Conservation (phyloP, 2,329 filamentous ascomycete species). For the Ceratocystis ficicola region DNA sequence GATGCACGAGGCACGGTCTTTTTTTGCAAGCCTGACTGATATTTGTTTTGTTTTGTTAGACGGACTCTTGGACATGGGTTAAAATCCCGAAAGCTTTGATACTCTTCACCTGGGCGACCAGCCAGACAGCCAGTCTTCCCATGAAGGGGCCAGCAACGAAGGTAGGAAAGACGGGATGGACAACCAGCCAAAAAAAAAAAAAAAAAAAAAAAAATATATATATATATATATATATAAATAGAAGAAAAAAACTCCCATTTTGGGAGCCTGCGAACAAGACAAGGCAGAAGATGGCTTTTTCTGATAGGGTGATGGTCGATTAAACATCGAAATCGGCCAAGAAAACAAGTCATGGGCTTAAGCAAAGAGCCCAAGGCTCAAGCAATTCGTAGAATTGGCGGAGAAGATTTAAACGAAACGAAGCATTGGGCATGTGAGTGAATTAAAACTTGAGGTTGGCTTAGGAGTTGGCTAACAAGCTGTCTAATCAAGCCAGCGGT, state of each 20-base stretch:
- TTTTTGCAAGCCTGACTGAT: neutral
- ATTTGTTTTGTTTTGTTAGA: neutral
- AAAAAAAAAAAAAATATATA: too few relatives aligned
- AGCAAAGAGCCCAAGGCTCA: too few relatives aligned
- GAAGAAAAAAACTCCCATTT: too few relatives aligned
- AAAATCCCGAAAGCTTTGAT: neutral
- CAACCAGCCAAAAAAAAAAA: neutral
- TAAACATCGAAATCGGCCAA: too few relatives aligned
- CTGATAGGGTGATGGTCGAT: too few relatives aligned
- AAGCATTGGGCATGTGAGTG: neutral
- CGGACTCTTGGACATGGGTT: neutral
- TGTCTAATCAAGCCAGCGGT: neutral
- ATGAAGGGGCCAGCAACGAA: too few relatives aligned
- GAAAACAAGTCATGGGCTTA: too few relatives aligned
- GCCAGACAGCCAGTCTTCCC: neutral
- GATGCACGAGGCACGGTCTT: neutral
- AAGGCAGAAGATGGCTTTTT: too few relatives aligned
- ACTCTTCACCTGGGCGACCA: neutral
- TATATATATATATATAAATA: too few relatives aligned
- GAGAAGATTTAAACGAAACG: too few relatives aligned
- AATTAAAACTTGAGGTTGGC: neutral
- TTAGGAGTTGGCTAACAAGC: neutral
- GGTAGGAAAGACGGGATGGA: neutral
- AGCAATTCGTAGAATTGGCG: too few relatives aligned
- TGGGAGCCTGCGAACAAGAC: too few relatives aligned